phyloP scores from a whole-genome alignment of 1,284 basidiomycete species.

The Trametes hirsuta region DNA sequence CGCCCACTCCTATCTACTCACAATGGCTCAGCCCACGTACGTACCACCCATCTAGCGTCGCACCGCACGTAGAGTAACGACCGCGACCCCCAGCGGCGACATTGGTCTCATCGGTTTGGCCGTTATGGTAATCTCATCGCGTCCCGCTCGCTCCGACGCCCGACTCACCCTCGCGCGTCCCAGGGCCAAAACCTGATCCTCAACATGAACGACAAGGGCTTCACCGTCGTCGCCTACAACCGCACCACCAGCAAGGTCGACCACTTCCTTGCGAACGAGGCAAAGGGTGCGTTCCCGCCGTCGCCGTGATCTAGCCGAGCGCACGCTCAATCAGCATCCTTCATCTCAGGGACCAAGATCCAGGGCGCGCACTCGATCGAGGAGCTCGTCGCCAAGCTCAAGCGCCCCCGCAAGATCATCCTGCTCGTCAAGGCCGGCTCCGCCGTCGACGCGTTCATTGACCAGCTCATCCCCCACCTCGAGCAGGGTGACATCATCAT shows the following conservation, averaged over 20 bases:
- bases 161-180: conserved; percentile 15
- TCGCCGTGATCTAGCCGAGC: conserved; percentile 28
- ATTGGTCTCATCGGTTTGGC: conserved; percentile 95
- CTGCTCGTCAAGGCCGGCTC: conserved; percentile 91
- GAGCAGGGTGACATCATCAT: conserved; percentile 93
- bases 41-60: conserved; percentile 24
- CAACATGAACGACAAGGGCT: conserved; percentile 99
- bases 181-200: conserved; percentile 96
- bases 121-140: conserved; percentile 78
- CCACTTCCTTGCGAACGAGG: conserved; percentile 94
- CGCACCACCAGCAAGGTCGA: conserved; percentile 97
- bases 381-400: conserved; percentile 85
- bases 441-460: conserved; percentile 81
- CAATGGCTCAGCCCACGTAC: conserved; percentile 50
- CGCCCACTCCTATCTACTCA: conserved; percentile 30
- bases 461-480: conserved; percentile 70
- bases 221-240: conserved; percentile 96
- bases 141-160: conserved; percentile 16
- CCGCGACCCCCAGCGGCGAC: conserved; percentile 64
- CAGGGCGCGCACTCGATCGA: conserved; percentile 94
- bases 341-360: conserved; percentile 82
- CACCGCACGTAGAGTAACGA: conserved; percentile 9
- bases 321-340: conserved; percentile 17
- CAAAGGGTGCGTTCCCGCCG: conserved; percentile 76
- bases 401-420: conserved; percentile 89